Evolutionary conservation across 2,329 filamentous ascomycete genomes (phyloP).

Genomic region (Exophiala calicioides): DNA sequence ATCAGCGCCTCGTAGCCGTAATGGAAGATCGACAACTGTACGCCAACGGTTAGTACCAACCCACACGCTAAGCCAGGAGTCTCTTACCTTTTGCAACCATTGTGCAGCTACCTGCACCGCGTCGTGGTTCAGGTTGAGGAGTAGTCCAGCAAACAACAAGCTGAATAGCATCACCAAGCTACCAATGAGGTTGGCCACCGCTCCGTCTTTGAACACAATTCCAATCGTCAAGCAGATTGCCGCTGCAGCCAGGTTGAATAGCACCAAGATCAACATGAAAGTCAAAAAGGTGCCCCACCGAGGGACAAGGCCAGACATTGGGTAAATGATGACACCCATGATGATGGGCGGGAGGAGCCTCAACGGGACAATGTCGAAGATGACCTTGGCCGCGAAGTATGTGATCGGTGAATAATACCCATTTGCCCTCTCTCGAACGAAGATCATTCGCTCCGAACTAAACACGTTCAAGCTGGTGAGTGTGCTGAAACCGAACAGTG

Average conservation of each 20-base stretch:
- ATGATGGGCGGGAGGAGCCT: conserved; percentile 91
- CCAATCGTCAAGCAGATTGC: conserved; percentile 95
- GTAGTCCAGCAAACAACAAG: conserved; percentile 86
- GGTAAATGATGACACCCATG: conserved; percentile 94
- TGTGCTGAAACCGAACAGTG: conserved; percentile 95
- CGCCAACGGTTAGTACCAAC: conserved; percentile 33
- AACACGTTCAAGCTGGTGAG: conserved; percentile 93
- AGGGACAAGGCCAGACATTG: conserved; percentile 91
- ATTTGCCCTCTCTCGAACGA: conserved; percentile 90
- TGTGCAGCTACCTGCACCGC: conserved; percentile 82
- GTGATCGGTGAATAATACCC: conserved; percentile 93
- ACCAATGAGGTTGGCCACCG: conserved; percentile 90
- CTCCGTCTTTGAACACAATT: conserved; percentile 86
- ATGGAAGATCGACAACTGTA: conserved; percentile 93
- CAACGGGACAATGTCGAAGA: conserved; percentile 97
- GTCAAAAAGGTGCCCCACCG: conserved; percentile 82
- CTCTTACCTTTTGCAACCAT: conserved; percentile 78
- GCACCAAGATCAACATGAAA: conserved; percentile 85
- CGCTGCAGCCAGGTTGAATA: conserved; percentile 94
- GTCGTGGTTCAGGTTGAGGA: conserved; percentile 71
- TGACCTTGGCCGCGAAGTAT: conserved; percentile 92
- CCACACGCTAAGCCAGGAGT: neutral
- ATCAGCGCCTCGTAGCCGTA: conserved; percentile 96
- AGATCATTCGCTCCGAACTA: conserved; percentile 83
- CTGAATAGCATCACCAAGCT: conserved; percentile 98